Evolutionary conservation across 352 stramenopile species (phyloP).

Genomic region (Phytophthora melonis): DNA sequence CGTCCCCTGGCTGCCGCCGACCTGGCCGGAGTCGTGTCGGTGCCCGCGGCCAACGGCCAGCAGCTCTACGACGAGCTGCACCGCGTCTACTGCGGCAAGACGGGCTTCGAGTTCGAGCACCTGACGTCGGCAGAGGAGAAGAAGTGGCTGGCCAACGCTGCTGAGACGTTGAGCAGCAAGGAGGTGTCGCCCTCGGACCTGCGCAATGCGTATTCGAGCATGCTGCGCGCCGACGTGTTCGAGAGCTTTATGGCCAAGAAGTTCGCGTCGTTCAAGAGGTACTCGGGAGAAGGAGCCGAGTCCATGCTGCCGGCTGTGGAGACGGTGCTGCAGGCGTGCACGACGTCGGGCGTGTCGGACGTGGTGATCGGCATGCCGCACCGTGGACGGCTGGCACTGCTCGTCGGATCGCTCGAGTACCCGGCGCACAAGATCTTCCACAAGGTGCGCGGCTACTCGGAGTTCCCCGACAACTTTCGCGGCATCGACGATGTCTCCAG

Average conservation of each 20-base stretch:
- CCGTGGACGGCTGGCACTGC: constrained; percentile 78
- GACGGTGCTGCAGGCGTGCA: constrained; percentile 69
- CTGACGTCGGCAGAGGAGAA: constrained; percentile 69
- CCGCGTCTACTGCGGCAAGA: constrained; percentile 78
- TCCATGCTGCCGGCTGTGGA: constrained; percentile 82
- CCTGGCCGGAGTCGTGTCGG: constrained; percentile 33
- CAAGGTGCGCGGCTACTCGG: constrained; percentile 80
- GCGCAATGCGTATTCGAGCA: constrained; percentile 81
- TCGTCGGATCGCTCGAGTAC: constrained; percentile 84
- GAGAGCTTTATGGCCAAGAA: constrained; percentile 90
- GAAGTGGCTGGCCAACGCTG: constrained; percentile 66
- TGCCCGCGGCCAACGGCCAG: constrained; percentile 44
- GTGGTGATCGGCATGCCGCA: constrained; percentile 91
- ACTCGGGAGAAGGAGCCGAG: constrained; percentile 87
- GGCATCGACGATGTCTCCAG: constrained; percentile 89
- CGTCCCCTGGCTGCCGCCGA: constrained; percentile 30
- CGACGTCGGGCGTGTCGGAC: constrained; percentile 59
- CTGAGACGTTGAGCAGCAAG: constrained; percentile 49
- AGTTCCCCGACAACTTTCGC: constrained; percentile 67
- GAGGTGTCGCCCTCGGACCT: constrained; percentile 73
- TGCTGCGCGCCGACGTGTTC: constrained; percentile 85
- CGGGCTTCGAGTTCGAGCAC: constrained; percentile 87
- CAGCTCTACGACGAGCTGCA: constrained; percentile 70
- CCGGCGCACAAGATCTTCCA: constrained; percentile 85
- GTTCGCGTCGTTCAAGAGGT: constrained; percentile 89